Base-by-base conservation (phyloP, 495 filamentous ascomycete genomes). In the Oidiodendron maius region DNA sequence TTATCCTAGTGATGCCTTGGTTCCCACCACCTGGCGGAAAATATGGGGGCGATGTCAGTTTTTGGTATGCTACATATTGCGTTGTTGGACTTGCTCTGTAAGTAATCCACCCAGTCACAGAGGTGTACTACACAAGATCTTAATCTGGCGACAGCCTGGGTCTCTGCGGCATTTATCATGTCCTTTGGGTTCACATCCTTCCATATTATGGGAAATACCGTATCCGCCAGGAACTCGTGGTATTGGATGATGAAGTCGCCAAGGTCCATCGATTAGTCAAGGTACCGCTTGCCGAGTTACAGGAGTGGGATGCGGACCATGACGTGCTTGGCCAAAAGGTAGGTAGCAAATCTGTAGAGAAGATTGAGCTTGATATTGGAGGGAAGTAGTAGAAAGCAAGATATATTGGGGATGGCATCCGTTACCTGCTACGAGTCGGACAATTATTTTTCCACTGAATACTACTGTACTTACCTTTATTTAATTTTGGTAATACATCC, bases 11-110 rank as follows among this genome's bases (percentile, higher is more conserved):
- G 9, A 78, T 78, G 59, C 82, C 82, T 4, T 85, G 81, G 83
- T 83, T 80, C 48, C 81, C 82, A 21, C 82, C 82, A 0, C 66
- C 65, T 1, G 67, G 61, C 3, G 82, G 82, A 0, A 67, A 70
- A 0, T 68, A 66, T 34, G 77, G 72, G 1, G 80, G 81, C 0
- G 71, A 79, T 47, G 78, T 84, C 2, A 81, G 72, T 40, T 84
- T 86, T 54, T 84, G 80, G 79, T 84, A 84, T 49, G 80, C 68
- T 3, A 83, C 80, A 4, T 83, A 84, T 48, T 64, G 69, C 17
- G 78, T 76, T 2, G 67, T 70, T 9, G 77, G 78, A 1, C 65
- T 83, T 30, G 76, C 60, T 17, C 68, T 80, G 75, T 80, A 58
- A 68, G 75, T 37, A 22, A 28, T 49, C 21, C 9, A 36, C 16